Percentiles rank a stretch among this genome's conserved stretches.
These are phyloP conservation scores for Dryas drummondii DNA, from an alignment of 306 rosid species.

Conservation along the genomic window DNA sequence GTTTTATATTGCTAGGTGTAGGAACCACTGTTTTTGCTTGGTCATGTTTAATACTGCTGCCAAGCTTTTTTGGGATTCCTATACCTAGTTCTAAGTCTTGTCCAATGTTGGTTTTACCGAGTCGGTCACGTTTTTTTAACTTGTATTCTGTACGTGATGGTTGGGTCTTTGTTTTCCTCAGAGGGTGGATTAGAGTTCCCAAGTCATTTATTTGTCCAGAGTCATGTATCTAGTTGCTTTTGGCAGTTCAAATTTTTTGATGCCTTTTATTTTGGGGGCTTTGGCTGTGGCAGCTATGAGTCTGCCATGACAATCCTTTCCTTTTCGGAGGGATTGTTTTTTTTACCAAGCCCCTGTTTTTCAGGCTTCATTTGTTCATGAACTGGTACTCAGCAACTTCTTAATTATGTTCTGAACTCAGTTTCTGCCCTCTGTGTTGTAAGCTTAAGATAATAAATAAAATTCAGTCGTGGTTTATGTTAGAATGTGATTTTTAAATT, in stretches of 20 bases:
- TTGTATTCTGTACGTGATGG: constrained; percentile 43
- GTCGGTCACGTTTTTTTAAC: constrained; percentile 41
- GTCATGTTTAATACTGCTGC: constrained; percentile 39
- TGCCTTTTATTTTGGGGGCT: constrained; percentile 58
- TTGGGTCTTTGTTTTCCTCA: constrained; percentile 53
- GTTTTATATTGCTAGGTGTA: constrained; percentile 41
- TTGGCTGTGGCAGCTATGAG: constrained; percentile 73
- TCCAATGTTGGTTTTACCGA: constrained; percentile 45
- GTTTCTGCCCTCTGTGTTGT: constrained; percentile 52
- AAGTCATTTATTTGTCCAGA: background rate
- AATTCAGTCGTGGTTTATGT: constrained; percentile 16
- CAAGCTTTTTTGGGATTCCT: constrained; percentile 14
- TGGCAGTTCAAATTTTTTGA: constrained; percentile 49
- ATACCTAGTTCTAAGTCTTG: constrained; percentile 36
- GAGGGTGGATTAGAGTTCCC: constrained; percentile 48
- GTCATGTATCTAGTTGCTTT: constrained; percentile 42
- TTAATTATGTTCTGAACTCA: constrained; percentile 28
- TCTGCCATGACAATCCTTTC: constrained; percentile 65
- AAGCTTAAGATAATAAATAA: constrained; percentile 45
- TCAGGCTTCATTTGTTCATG: constrained; percentile 48
- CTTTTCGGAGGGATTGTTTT: constrained; percentile 47
- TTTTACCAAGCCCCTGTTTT: constrained; percentile 61
- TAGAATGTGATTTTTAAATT: background rate
- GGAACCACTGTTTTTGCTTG: constrained; percentile 54
- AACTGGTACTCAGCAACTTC: constrained; percentile 44